These are phyloP conservation scores for Oemleria cerasiformis DNA, from an alignment of 306 rosid species.

Conservation along the genomic window DNA sequence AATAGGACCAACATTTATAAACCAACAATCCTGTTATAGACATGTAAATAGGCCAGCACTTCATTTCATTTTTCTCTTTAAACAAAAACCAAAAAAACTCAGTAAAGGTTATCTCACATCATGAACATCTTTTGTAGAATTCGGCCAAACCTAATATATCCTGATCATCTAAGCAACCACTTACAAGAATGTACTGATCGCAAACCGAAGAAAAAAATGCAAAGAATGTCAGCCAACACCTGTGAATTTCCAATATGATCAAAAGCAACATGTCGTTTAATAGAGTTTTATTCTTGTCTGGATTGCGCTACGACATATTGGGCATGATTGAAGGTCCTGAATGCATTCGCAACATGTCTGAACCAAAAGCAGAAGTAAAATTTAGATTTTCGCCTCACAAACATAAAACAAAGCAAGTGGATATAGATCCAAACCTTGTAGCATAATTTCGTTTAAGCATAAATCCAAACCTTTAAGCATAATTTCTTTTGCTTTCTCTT, in stretches of 20 bases:
- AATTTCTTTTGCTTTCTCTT: no score
- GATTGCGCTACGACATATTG: constrained; percentile 77
- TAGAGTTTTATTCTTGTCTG: constrained; percentile 76
- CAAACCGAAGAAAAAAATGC: not conserved
- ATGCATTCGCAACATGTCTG: constrained; percentile 97
- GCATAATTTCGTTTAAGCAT: no score
- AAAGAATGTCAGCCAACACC: constrained; percentile 2
- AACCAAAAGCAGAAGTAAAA: constrained; percentile 18
- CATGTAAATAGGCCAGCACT: constrained; percentile 13
- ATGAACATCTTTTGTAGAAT: not conserved
- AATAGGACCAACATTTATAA: not conserved
- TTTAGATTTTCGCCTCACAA: not conserved
- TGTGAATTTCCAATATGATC: not conserved
- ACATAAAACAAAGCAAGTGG: no score
- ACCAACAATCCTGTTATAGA: not conserved
- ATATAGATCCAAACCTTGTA: no score
- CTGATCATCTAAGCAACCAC: constrained; percentile 13
- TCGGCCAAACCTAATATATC: constrained; percentile 17
- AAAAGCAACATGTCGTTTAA: constrained; percentile 25
- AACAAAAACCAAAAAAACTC: not conserved
- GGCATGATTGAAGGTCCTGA: constrained; percentile 63
- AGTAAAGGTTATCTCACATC: not conserved
- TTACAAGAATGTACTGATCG: constrained; percentile 32
- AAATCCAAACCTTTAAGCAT: no score
- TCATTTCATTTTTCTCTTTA: not conserved